Percentiles rank a stretch among this genome's conserved stretches.
Conservation (phyloP, 176 grass and related monocot genomes). For the Hyparrhenia diplandra region DNA sequence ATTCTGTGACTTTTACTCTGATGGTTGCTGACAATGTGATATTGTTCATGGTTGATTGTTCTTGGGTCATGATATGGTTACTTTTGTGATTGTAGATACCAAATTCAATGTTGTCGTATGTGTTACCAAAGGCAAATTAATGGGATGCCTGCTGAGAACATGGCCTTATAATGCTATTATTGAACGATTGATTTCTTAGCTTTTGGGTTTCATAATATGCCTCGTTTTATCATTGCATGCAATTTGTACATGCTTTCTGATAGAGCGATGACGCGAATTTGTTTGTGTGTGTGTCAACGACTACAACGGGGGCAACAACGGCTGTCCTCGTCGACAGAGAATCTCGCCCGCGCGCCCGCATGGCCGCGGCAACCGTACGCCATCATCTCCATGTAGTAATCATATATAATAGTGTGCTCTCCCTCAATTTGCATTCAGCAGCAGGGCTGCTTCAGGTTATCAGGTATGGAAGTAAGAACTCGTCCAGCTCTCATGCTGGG, state of each 20-base stretch:
- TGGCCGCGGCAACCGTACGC: no score
- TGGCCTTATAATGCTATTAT: not conserved
- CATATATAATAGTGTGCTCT: no score
- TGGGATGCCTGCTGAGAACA: not conserved
- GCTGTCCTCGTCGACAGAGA: no score
- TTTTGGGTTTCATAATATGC: not conserved
- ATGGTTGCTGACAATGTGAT: slow-evolving; percentile 21
- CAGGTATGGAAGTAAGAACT: no score
- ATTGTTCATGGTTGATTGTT: not conserved
- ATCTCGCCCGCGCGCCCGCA: no score
- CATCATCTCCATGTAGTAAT: no score
- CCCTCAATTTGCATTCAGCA: no score
- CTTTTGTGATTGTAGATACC: not conserved
- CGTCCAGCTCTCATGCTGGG: not conserved
- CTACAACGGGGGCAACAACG: no score
- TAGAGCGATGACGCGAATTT: no score
- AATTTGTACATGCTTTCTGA: not conserved
- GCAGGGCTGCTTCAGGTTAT: no score
- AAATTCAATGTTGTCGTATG: not conserved
- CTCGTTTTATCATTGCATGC: not conserved
- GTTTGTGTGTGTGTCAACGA: no score
- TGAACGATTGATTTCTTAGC: not conserved
- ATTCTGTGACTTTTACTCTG: no score
- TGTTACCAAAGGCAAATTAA: slow-evolving; percentile 11
- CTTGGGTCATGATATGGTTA: not conserved